These are phyloP conservation scores for Escallonia rubra DNA, from an alignment of 129 eudicot species.

Conservation along the genomic window DNA sequence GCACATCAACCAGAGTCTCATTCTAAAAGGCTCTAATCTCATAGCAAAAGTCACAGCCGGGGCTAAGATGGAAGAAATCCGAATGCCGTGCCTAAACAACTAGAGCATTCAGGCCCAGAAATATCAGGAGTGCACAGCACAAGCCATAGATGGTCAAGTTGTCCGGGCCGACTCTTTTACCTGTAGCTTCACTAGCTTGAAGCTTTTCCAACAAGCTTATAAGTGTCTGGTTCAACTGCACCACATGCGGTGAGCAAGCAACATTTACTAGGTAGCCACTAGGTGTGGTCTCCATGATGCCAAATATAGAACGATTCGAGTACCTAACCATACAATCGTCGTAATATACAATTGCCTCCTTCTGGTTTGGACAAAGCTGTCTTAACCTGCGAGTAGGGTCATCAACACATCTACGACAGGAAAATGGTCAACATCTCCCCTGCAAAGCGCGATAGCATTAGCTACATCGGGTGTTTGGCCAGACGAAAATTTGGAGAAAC, in stretches of 20 bases:
- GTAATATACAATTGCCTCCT: slow-evolving; percentile 23
- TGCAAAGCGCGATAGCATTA: slow-evolving; percentile 22
- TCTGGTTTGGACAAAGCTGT: slow-evolving; percentile 19
- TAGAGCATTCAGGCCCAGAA: slow-evolving; percentile 5
- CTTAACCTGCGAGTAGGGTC: not conserved
- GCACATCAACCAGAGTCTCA: not conserved
- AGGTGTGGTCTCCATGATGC: not conserved
- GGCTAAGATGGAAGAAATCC: not conserved
- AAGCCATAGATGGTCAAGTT: slow-evolving; percentile 6
- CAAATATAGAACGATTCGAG: slow-evolving; percentile 30
- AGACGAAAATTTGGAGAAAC: slow-evolving; percentile 13
- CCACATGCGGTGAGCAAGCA: not conserved
- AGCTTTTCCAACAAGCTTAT: slow-evolving; percentile 19
- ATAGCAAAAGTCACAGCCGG: slow-evolving; percentile 23
- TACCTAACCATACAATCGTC: slow-evolving; percentile 36
- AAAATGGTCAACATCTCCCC: slow-evolving; percentile 16
- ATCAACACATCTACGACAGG: slow-evolving; percentile 13
- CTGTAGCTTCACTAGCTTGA: slow-evolving; percentile 27
- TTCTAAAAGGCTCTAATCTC: slow-evolving; percentile 17
- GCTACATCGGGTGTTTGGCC: slow-evolving; percentile 12
- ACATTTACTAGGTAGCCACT: not conserved
- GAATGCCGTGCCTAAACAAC: slow-evolving; percentile 3
- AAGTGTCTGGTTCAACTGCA: slow-evolving; percentile 11
- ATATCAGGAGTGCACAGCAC: slow-evolving; percentile 28
- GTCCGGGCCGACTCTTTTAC: slow-evolving; percentile 4